Evolutionary conservation across 2,329 filamentous ascomycete species (phyloP), one percentile per base, ranked within the genome.

Genomic region (Penicillium carneum): DNA sequence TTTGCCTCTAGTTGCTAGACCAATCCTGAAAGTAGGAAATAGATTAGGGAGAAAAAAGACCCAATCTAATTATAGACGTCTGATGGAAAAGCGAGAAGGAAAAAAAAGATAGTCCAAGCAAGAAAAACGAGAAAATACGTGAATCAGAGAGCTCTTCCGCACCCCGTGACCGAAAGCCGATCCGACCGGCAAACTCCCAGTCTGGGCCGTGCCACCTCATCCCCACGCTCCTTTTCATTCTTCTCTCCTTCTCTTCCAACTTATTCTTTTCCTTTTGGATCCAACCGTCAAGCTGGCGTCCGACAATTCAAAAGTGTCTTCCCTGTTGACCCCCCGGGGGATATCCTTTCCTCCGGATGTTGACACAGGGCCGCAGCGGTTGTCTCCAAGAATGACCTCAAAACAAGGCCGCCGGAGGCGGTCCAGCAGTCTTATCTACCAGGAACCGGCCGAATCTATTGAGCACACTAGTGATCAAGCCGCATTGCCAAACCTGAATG

Each of bases 381-480:
- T 81, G 80, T 85, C 81, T 80, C 84, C 87, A 79, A 84, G 79
- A 77, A 87, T 84, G 82, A 81, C 75, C 71, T 86, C 89, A 73
- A 84, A 85, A 74, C 88, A 90, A 77, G 89, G 88, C 70, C 87
- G 94, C 80, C 88, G 94, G 85, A 90, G 95, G 84, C 89, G 95
- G 81, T 98, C 95, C 80, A 97, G 94, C 84, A 98, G 94, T 82
- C 89, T 99, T 81, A 93, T 99, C 81, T 98, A 98, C 81, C 93
- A 96, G 76, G 95, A 99, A 80, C 95, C 95, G 57, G 89, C 90
- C 63, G 95, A 99, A 84, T 96, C 94, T 59, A 88, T 97, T 75
- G 95, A 99, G 84, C 95, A 97, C 81, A 92, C 96, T 80, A 97
- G 91, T 76, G 95, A 99, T 80, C 95, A 98, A 84, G 91, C 93